Evolutionary conservation across 106 monocot genomes (phyloP).

Genomic region (Hemerocallis citrina): DNA sequence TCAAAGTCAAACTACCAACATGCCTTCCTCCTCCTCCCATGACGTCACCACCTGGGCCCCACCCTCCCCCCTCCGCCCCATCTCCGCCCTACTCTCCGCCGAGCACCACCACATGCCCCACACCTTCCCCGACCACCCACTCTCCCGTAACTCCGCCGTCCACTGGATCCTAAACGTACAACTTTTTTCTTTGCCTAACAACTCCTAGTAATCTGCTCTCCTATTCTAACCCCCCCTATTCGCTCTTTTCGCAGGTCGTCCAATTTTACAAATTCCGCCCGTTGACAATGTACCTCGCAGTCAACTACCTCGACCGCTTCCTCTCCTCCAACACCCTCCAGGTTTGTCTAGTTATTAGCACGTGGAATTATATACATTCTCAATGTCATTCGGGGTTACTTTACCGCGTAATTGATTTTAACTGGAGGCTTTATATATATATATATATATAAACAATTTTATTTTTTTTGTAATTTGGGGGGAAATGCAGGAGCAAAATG

Average conservation of each 20-base stretch:
- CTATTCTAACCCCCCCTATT: neutral
- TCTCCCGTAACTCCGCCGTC: conserved; percentile 45
- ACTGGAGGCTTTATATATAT: no score
- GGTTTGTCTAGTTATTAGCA: neutral
- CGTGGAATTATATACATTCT: no score
- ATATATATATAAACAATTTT: no score
- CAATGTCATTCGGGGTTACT: no score
- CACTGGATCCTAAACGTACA: conserved; percentile 69
- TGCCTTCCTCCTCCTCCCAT: conserved; percentile 2
- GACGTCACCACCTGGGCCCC: neutral
- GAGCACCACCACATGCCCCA: conserved; percentile 40
- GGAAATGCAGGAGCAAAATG: neutral
- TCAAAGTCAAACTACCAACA: no score
- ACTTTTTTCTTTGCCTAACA: neutral
- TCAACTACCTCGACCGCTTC: conserved; percentile 83
- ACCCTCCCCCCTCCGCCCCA: no score
- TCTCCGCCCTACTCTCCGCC: conserved; percentile 25
- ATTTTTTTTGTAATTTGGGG: neutral
- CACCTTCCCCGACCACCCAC: conserved; percentile 25
- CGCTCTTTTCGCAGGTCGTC: conserved; percentile 28
- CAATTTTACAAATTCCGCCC: conserved; percentile 49
- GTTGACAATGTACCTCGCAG: conserved; percentile 49
- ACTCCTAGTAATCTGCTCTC: neutral
- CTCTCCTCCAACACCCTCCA: conserved; percentile 49
- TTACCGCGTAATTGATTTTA: no score